phyloP scores from a whole-genome alignment of 495 filamentous ascomycete genomes.

The Polyplosphaeria fusca region DNA sequence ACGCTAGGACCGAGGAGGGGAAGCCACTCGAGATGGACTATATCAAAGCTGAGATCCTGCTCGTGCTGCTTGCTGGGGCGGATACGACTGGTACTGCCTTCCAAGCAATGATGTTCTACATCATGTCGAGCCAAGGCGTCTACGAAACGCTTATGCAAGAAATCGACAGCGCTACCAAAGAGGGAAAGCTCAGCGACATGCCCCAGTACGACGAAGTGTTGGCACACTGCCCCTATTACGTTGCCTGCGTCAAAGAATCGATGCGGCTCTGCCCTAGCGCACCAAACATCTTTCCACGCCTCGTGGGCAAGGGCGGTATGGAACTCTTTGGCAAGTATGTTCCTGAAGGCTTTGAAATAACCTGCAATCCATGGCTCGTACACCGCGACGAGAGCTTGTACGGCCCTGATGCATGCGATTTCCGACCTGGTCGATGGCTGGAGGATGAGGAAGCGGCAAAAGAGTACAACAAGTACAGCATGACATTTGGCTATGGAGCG shows the following conservation, averaged over 20 bases:
- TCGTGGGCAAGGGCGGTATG: slow-evolving; percentile 51
- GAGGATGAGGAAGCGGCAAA: slow-evolving; percentile 45
- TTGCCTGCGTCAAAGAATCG: slow-evolving; percentile 52
- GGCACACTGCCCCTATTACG: slow-evolving; percentile 49
- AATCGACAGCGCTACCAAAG: slow-evolving; percentile 47
- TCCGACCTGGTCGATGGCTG: slow-evolving; percentile 46
- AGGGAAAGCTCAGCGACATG: slow-evolving; percentile 39
- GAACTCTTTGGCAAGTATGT: slow-evolving; percentile 52
- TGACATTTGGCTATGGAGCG: slow-evolving; percentile 55
- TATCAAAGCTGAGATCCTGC: slow-evolving; percentile 54
- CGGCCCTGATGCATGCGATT: slow-evolving; percentile 47
- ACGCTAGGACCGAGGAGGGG: slow-evolving; percentile 47
- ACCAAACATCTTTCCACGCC: slow-evolving; percentile 48
- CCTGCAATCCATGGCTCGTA: slow-evolving; percentile 53
- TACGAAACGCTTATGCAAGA: slow-evolving; percentile 58
- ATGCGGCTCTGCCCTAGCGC: slow-evolving; percentile 48
- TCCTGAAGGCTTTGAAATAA: slow-evolving; percentile 59
- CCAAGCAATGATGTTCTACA: slow-evolving; percentile 51
- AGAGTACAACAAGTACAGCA: slow-evolving; percentile 51
- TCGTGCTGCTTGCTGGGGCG: slow-evolving; percentile 60
- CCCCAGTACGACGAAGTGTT: slow-evolving; percentile 42
- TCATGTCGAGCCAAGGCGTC: slow-evolving; percentile 47
- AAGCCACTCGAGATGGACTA: slow-evolving; percentile 50
- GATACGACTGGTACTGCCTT: slow-evolving; percentile 62
- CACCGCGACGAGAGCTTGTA: slow-evolving; percentile 52